phyloP scores from a whole-genome alignment of 257 asterid genomes.

The Solanum tacnaense region DNA sequence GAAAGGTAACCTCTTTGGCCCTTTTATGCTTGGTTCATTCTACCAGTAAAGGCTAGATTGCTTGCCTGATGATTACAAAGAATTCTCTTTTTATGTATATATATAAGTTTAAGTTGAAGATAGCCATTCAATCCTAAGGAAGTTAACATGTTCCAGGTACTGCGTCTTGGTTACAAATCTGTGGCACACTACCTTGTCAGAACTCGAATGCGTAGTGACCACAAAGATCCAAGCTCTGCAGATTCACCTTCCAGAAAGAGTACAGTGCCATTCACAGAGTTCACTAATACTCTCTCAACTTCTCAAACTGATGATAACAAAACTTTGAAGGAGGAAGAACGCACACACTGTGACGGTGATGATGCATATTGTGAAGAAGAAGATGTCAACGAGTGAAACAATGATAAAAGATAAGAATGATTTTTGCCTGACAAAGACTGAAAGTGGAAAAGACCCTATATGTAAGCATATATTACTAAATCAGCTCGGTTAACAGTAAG shows the following conservation, averaged over 20 bases:
- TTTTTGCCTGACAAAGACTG: not conserved
- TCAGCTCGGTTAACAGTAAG: not conserved
- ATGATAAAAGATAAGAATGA: not conserved
- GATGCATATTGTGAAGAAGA: not conserved
- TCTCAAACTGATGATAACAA: not conserved
- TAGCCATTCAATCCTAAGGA: not conserved
- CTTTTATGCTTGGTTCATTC: not conserved
- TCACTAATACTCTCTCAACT: not conserved
- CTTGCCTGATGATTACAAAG: not conserved
- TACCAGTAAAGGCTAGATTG: not conserved
- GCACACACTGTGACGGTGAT: not conserved
- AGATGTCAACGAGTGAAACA: not conserved
- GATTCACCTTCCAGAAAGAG: conserved; percentile 6
- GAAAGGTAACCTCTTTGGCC: conserved; percentile 21
- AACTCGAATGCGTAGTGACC: conserved; percentile 12
- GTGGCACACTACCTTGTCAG: conserved; percentile 71
- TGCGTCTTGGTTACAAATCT: conserved; percentile 48
- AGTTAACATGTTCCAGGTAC: conserved; percentile 24
- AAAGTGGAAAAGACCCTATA: not conserved
- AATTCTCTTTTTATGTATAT: not conserved
- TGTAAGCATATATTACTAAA: not conserved
- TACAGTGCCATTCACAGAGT: conserved; percentile 3
- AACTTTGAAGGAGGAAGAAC: not conserved
- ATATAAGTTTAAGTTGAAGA: not conserved
- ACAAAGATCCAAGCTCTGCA: conserved; percentile 7